Evolutionary conservation across 1,284 basidiomycete species (phyloP).

Genomic region (Malassezia japonica): DNA sequence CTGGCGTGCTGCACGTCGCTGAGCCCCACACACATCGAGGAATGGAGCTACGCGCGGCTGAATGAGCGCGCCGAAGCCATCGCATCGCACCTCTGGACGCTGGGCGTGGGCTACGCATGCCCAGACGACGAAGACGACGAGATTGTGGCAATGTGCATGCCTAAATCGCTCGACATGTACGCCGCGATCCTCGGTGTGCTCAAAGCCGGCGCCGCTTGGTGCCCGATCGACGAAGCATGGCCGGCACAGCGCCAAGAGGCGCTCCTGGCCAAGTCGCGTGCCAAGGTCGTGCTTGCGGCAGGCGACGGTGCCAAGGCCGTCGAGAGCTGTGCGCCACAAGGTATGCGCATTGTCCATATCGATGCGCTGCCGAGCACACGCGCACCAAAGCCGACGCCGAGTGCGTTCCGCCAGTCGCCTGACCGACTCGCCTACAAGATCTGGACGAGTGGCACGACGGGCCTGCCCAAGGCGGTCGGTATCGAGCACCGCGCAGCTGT

Average conservation of each 20-base stretch:
- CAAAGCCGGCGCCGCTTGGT: slow-evolving; percentile 49
- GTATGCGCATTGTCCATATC: slow-evolving; percentile 26
- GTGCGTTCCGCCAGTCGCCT: slow-evolving; percentile 3
- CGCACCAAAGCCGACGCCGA: background rate
- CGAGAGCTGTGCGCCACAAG: background rate
- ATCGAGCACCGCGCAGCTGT: slow-evolving; percentile 45
- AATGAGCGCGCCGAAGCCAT: slow-evolving; percentile 29
- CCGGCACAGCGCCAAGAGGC: slow-evolving; percentile 41
- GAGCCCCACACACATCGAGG: slow-evolving; percentile 10
- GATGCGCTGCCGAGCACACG: slow-evolving; percentile 13
- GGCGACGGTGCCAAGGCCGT: slow-evolving; percentile 23
- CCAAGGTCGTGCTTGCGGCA: slow-evolving; percentile 27
- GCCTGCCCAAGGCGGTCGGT: slow-evolving; percentile 47
- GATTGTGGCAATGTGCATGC: slow-evolving; percentile 38
- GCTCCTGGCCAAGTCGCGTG: slow-evolving; percentile 42
- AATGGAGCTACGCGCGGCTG: slow-evolving; percentile 35
- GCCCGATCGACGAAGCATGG: slow-evolving; percentile 48
- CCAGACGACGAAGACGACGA: slow-evolving; percentile 18
- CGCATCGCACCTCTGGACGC: slow-evolving; percentile 23
- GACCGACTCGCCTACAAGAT: slow-evolving; percentile 33
- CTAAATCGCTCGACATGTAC: slow-evolving; percentile 39
- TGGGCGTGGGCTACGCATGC: slow-evolving; percentile 25
- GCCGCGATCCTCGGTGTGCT: slow-evolving; percentile 36
- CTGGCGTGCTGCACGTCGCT: slow-evolving; percentile 37
- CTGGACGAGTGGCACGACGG: slow-evolving; percentile 50